phyloP scores from a whole-genome alignment of 495 filamentous ascomycete genomes.

The Lasiosphaeriaceae sp. region DNA sequence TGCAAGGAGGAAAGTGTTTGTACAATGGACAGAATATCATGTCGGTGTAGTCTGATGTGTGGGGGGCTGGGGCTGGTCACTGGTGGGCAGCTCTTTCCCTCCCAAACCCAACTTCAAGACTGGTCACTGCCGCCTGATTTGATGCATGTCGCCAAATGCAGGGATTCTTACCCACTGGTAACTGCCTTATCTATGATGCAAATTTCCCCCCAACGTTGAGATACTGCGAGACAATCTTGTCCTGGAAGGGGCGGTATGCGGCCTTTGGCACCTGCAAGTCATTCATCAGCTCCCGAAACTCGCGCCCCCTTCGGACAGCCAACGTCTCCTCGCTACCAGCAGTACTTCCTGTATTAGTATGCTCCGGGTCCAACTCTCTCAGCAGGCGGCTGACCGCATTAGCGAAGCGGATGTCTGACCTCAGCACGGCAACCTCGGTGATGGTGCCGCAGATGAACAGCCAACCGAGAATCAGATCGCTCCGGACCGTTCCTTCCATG shows the following conservation, averaged over 20 bases:
- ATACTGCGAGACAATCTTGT: conserved; percentile 21
- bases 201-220: neutral
- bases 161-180: too few species aligned
- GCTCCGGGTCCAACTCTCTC: neutral
- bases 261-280: conserved; percentile 15
- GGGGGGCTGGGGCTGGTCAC: too few species aligned
- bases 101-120: too few species aligned
- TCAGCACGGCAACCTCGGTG: conserved; percentile 16
- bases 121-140: too few species aligned
- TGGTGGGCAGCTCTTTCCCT: too few species aligned
- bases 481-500: conserved; percentile 27
- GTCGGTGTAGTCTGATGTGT: too few species aligned
- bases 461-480: conserved; percentile 21
- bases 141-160: too few species aligned
- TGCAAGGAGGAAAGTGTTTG: too few species aligned
- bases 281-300: conserved; percentile 25
- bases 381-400: conserved; percentile 12
- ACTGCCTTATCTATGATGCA: too few species aligned
- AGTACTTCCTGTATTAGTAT: neutral
- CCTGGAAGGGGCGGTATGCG: conserved; percentile 14
- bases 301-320: neutral
- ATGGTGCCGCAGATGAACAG: conserved; percentile 23
- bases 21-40: too few species aligned
- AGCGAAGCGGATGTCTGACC: conserved; percentile 14
- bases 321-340: neutral